Conservation (phyloP, 306 rosid species). For the Notholithocarpus densiflorus region DNA sequence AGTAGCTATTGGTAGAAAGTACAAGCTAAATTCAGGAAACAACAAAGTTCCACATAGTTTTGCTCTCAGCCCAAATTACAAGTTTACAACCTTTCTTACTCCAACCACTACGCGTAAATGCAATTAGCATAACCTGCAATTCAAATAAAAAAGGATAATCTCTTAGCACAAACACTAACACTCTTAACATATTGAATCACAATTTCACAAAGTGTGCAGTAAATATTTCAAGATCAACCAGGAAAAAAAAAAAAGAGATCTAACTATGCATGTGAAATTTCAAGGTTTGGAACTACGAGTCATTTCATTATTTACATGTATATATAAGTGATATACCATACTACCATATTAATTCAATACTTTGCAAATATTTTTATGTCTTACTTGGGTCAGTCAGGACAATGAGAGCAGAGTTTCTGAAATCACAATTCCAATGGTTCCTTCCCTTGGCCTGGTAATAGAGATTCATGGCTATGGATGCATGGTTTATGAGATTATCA, state of each 20-base stretch:
- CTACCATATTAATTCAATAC: neutral
- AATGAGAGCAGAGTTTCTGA: constrained; percentile 62
- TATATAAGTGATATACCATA: too few species aligned
- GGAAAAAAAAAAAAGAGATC: too few species aligned
- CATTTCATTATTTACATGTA: too few species aligned
- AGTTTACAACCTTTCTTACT: neutral
- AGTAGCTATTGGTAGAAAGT: constrained; percentile 21
- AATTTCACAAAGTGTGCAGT: too few species aligned
- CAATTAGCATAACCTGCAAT: constrained; percentile 85
- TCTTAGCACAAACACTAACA: neutral
- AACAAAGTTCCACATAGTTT: constrained; percentile 2
- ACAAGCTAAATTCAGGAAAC: constrained; percentile 21
- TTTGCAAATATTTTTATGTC: constrained; percentile 4
- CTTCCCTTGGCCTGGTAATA: constrained; percentile 64
- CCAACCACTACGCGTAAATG: constrained; percentile 57
- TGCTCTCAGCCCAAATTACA: neutral
- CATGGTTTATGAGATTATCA: constrained; percentile 68
- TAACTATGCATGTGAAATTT: too few species aligned
- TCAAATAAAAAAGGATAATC: neutral
- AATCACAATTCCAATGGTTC: constrained; percentile 88
- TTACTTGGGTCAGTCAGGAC: constrained; percentile 80
- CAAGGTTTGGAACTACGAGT: too few species aligned
- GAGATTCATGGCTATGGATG: constrained; percentile 83
- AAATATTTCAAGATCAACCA: too few species aligned
- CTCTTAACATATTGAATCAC: too few species aligned